Evolutionary conservation across 2,329 filamentous ascomycete genomes (phyloP).

Genomic region (Fusarium armeniacum): DNA sequence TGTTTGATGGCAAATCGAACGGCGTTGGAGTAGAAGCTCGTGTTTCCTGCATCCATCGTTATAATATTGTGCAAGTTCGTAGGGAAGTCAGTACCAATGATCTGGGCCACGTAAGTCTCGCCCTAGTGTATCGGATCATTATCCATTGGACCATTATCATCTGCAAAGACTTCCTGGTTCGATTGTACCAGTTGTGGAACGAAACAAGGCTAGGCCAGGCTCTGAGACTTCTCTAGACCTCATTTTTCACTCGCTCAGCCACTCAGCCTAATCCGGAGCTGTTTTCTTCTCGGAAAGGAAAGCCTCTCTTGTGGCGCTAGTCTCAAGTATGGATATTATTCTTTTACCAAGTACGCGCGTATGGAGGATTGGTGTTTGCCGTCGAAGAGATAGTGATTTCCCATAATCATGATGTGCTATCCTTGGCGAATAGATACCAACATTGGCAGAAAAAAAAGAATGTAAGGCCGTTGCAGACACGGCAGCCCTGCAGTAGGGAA

Average conservation of each 20-base stretch:
- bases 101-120: background rate
- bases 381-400: background rate
- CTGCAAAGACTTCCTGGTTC: background rate
- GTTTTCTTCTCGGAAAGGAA: background rate
- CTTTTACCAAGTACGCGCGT: slow-evolving; percentile 3
- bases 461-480: background rate
- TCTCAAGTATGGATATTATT: slow-evolving; percentile 1
- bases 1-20: background rate
- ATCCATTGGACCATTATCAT: background rate
- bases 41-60: background rate
- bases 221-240: background rate
- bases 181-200: background rate
- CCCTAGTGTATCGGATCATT: background rate
- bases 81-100: background rate
- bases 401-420: background rate
- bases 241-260: background rate
- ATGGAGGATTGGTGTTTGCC: slow-evolving; percentile 2
- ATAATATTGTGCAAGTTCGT: background rate
- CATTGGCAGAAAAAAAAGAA: background rate
- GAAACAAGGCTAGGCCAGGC: background rate
- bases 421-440: background rate
- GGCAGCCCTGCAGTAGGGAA: background rate
- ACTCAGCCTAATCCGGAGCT: slow-evolving; percentile 17
- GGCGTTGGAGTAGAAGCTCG: background rate
- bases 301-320: slow-evolving; percentile 10